Base-by-base conservation (phyloP, 805 yeast species). In the Helenozyma rhizophorensis region DNA sequence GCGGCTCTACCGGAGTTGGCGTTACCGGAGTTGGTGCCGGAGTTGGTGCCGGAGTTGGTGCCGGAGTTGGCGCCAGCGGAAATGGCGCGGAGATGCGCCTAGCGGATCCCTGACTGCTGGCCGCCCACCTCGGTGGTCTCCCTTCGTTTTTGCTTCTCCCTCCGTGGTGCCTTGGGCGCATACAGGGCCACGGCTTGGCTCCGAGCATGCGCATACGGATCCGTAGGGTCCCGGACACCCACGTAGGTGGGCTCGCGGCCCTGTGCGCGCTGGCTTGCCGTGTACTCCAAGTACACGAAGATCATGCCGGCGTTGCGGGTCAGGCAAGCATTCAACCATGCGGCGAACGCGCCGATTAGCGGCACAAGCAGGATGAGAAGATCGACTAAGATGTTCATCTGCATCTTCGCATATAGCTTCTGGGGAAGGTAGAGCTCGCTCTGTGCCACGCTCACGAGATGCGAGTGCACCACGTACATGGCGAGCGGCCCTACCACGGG, bases 231-330 rank as follows among this genome's bases (percentile, higher is more conserved):
- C 12, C 29, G 19, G 10, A 33, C 34, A 3, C 48, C 48, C 3
- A 39, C 14, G 15, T 44, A 44, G 10, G 30, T 29, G 3, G 47
- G 39, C 7, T 33, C 40, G 13, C 25, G 22, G 6, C 47, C 47
- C 12, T 15, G 6, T 9, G 32, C 34, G 23, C 42, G 28, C 21
- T 40, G 35, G 21, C 31, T 32, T 5, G 34, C 40, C 21, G 29
- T 11, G 12, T 27, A 25, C 27, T 33, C 33, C 27, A 46, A n/a
- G 31, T 39, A 38, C 14, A 23, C 29, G 53, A 85, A 87, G 7
- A 88, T 70, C 47, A 86, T 50, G 0, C 90, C 89, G 0, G 96
- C 95, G 55, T 90, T 89, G 49, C 96, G 67, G 0, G 96, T 85
- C 6, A 95, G 84, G 52, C 96, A 84, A 2, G 80, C 84, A 51